Evolutionary conservation across 306 rosid species (phyloP).

Genomic region (Cicer judaicum): DNA sequence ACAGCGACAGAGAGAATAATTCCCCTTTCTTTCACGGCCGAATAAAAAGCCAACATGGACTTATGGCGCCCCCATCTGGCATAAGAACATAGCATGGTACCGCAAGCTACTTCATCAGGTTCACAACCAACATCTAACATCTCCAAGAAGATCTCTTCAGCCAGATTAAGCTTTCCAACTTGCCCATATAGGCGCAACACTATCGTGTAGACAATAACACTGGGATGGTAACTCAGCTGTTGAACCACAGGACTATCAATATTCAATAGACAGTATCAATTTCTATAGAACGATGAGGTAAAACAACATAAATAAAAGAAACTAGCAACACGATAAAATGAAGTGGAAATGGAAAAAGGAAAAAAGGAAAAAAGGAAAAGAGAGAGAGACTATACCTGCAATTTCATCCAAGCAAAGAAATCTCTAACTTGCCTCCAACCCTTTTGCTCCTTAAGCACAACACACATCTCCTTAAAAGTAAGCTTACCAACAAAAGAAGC

Average conservation of each 20-base stretch:
- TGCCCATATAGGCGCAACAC: constrained; percentile 84
- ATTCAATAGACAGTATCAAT: constrained; percentile 58
- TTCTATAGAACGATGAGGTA: constrained; percentile 42
- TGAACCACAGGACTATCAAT: constrained; percentile 65
- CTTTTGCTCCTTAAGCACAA: constrained; percentile 84
- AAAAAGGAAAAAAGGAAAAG: no score
- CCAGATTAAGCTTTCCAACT: constrained; percentile 83
- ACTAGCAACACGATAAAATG: neutral
- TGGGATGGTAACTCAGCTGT: constrained; percentile 89
- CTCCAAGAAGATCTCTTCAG: constrained; percentile 92
- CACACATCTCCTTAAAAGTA: constrained; percentile 86
- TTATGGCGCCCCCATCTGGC: constrained; percentile 96
- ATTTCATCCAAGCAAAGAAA: constrained; percentile 92
- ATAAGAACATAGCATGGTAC: constrained; percentile 93
- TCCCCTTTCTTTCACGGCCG: constrained; percentile 78
- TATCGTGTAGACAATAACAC: constrained; percentile 85
- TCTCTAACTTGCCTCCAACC: constrained; percentile 93
- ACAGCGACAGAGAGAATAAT: constrained; percentile 67
- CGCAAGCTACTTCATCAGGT: constrained; percentile 93
- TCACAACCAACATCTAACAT: constrained; percentile 90
- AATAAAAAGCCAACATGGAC: constrained; percentile 86
- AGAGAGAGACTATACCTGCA: constrained; percentile 60
- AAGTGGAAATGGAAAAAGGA: neutral
- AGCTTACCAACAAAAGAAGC: constrained; percentile 78
- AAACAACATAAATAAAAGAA: constrained; percentile 10